Conservation (phyloP, 768 basidiomycete species). For the Candolleomyces eurysporus region DNA sequence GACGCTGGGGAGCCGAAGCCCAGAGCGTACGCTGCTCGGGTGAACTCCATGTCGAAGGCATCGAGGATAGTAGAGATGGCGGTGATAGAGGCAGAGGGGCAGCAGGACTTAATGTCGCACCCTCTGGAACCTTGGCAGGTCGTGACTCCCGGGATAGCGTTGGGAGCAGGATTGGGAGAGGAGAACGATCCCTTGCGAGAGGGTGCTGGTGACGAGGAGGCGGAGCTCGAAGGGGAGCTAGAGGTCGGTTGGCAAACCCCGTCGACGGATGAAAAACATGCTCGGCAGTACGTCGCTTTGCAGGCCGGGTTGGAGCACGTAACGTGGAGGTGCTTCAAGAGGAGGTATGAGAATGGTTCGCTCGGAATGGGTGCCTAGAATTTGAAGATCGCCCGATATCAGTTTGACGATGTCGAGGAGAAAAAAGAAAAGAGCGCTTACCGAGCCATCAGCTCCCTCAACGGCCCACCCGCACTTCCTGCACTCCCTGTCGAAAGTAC, state of each 20-base stretch:
- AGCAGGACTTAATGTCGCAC: conserved; percentile 30
- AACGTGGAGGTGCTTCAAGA: conserved; percentile 22
- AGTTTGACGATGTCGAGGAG: background rate
- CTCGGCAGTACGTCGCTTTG: conserved; percentile 29
- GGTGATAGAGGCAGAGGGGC: conserved; percentile 26
- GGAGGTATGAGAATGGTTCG: conserved; percentile 15
- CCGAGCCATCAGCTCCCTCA: conserved; percentile 19
- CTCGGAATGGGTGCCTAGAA: conserved; percentile 11
- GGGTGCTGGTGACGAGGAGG: background rate
- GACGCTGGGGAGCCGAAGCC: conserved; percentile 16
- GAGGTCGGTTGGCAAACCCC: conserved; percentile 13
- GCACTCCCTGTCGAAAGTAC: conserved; percentile 18
- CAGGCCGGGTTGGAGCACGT: conserved; percentile 23
- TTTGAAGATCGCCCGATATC: background rate
- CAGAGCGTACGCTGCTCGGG: conserved; percentile 15
- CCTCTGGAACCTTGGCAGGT: conserved; percentile 23
- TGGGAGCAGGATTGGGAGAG: background rate
- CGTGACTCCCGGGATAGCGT: conserved; percentile 11
- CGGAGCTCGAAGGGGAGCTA: conserved; percentile 2
- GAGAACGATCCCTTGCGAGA: background rate
- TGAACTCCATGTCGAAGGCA: conserved; percentile 28
- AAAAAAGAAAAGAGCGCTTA: conserved; percentile 12
- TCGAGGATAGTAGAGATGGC: conserved; percentile 32
- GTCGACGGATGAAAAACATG: conserved; percentile 25
- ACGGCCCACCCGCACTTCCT: conserved; percentile 23